Evolutionary conservation across 108 stramenopile species (phyloP).

Genomic region (Parmales sp.): DNA sequence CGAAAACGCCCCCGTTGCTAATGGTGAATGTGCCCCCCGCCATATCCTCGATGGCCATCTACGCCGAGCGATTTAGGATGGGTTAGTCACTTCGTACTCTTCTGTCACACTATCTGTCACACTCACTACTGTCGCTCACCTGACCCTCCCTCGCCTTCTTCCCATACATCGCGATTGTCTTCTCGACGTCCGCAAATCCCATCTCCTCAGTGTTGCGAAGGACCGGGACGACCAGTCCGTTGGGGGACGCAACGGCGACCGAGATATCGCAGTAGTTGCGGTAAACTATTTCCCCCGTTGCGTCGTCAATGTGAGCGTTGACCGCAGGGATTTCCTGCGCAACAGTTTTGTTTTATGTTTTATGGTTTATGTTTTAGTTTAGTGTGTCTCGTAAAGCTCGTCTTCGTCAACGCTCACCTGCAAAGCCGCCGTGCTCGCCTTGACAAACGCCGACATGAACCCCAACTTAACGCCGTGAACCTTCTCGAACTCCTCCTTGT

Average conservation of each 20-base stretch:
- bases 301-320: slow-evolving; percentile 97
- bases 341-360: no score
- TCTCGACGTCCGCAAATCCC: slow-evolving; percentile 94
- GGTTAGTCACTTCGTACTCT: no score
- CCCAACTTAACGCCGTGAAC: slow-evolving; percentile 97
- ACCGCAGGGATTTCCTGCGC: slow-evolving; percentile 92
- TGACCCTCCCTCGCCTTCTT: slow-evolving; percentile 87
- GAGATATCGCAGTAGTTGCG: slow-evolving; percentile 93
- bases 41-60: slow-evolving; percentile 95
- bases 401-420: no score
- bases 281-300: slow-evolving; percentile 93
- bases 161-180: slow-evolving; percentile 86
- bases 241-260: slow-evolving; percentile 92
- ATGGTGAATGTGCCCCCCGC: slow-evolving; percentile 99
- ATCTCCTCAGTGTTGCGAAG: slow-evolving; percentile 92
- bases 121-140: neutral
- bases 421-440: slow-evolving; percentile 84
- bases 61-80: no score
- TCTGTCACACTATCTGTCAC: no score
- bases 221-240: slow-evolving; percentile 95
- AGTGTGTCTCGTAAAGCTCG: no score
- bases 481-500: slow-evolving; percentile 92
- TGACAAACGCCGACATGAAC: slow-evolving; percentile 97
- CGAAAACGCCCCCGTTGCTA: slow-evolving; percentile 99
- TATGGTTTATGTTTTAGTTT: no score